Percentiles rank a stretch among this genome's conserved stretches.
Conservation (phyloP, 148 eudicot genomes). For the Linanthus parryae region DNA sequence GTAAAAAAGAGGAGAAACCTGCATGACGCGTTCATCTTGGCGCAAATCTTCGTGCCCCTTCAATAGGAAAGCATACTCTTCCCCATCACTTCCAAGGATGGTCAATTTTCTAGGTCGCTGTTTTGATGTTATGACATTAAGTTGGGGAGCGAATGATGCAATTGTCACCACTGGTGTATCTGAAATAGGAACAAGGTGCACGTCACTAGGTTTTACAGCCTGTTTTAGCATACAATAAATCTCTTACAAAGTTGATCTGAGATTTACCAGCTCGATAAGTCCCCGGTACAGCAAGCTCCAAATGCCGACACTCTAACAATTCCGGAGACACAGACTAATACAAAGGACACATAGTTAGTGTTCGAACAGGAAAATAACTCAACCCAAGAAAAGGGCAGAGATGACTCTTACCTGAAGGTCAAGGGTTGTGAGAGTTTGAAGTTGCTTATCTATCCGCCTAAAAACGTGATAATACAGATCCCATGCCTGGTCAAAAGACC, state of each 20-base stretch:
- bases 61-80: constrained; percentile 88
- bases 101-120: constrained; percentile 97
- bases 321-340: constrained; percentile 87
- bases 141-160: constrained; percentile 86
- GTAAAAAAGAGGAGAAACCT: constrained; percentile 36
- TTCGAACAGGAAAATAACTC: not conserved
- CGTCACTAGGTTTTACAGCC: not conserved
- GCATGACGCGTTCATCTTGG: constrained; percentile 99
- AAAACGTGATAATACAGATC: constrained; percentile 98
- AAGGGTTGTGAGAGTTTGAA: constrained; percentile 71
- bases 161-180: constrained; percentile 90
- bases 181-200: constrained; percentile 19
- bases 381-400: constrained; percentile 5
- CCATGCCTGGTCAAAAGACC: constrained; percentile 71
- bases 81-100: constrained; percentile 92
- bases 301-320: constrained; percentile 68
- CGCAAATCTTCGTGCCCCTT: constrained; percentile 99
- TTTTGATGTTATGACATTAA: constrained; percentile 89
- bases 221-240: not conserved
- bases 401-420: constrained; percentile 72
- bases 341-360: constrained; percentile 13
- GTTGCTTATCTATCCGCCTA: constrained; percentile 92
- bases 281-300: constrained; percentile 98
- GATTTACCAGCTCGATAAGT: constrained; percentile 84
- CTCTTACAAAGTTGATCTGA: not conserved